These are phyloP conservation scores for Penicillium sp. DNA, from an alignment of 2,329 filamentous ascomycete species.

Conservation along the genomic window DNA sequence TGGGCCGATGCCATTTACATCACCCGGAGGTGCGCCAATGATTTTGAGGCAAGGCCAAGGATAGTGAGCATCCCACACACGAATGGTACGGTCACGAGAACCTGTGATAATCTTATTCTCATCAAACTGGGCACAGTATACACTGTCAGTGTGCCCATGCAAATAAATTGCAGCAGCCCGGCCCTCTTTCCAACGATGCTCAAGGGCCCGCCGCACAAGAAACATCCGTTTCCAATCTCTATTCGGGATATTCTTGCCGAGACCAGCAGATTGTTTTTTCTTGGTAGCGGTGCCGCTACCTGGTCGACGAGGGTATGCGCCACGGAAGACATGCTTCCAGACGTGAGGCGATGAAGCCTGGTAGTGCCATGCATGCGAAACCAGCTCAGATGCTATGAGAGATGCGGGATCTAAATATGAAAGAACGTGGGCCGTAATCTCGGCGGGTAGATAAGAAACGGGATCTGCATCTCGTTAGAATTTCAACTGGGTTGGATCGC, in stretches of 20 bases:
- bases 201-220: conserved; percentile 66
- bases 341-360: conserved; percentile 54
- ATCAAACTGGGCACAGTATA: conserved; percentile 97
- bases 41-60: conserved; percentile 72
- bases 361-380: conserved; percentile 53
- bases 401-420: conserved; percentile 55
- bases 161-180: conserved; percentile 79
- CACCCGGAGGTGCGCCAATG: conserved; percentile 68
- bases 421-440: conserved; percentile 55
- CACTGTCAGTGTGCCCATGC: conserved; percentile 88
- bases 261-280: conserved; percentile 49
- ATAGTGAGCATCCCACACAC: conserved; percentile 91
- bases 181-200: conserved; percentile 71
- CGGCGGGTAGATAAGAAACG: conserved; percentile 50
- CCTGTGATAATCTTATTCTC: conserved; percentile 96
- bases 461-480: conserved; percentile 43
- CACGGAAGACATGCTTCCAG: conserved; percentile 58
- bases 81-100: conserved; percentile 89
- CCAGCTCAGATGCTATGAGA: conserved; percentile 50
- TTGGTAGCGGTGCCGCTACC: conserved; percentile 33
- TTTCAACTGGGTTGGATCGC: not conserved
- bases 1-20: conserved; percentile 25
- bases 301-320: conserved; percentile 46
- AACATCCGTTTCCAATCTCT: conserved; percentile 87
- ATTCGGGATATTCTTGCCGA: conserved; percentile 51